Evolutionary conservation across 129 eudicot genomes (phyloP).

Genomic region (Saposhnikovia divaricata): DNA sequence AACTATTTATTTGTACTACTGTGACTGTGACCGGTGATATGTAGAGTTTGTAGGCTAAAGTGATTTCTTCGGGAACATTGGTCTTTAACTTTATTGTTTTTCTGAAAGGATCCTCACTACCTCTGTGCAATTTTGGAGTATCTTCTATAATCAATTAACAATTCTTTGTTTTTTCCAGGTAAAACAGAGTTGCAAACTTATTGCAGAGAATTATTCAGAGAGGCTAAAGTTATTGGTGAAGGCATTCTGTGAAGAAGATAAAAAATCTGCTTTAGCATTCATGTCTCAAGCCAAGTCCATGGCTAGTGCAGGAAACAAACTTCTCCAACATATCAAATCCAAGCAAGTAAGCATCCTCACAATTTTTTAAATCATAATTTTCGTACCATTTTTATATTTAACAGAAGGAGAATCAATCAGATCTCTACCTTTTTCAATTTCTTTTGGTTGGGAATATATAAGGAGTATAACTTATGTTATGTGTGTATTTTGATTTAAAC

Average conservation of each 20-base stretch:
- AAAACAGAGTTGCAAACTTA: conserved; percentile 48
- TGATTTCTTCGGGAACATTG: too few species aligned
- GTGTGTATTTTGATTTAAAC: background rate
- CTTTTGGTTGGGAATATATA: background rate
- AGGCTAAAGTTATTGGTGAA: conserved; percentile 56
- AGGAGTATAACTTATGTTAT: background rate
- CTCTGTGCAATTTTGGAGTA: background rate
- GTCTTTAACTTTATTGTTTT: background rate
- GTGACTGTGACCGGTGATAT: too few species aligned
- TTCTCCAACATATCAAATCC: conserved; percentile 51
- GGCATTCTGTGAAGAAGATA: conserved; percentile 68
- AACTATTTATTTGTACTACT: too few species aligned
- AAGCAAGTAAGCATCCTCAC: conserved; percentile 50
- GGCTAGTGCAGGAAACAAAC: conserved; percentile 40
- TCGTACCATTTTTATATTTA: background rate
- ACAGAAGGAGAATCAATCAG: background rate
- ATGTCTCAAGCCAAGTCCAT: conserved; percentile 61
- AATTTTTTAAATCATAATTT: background rate
- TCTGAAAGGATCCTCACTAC: background rate
- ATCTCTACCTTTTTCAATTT: background rate
- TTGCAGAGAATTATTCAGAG: conserved; percentile 54
- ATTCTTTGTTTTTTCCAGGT: conserved; percentile 30
- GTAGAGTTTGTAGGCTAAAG: too few species aligned
- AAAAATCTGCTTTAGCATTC: conserved; percentile 34
- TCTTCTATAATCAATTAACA: background rate